Evolutionary conservation across 129 eudicot genomes (phyloP).

Genomic region (Arctium minus): DNA sequence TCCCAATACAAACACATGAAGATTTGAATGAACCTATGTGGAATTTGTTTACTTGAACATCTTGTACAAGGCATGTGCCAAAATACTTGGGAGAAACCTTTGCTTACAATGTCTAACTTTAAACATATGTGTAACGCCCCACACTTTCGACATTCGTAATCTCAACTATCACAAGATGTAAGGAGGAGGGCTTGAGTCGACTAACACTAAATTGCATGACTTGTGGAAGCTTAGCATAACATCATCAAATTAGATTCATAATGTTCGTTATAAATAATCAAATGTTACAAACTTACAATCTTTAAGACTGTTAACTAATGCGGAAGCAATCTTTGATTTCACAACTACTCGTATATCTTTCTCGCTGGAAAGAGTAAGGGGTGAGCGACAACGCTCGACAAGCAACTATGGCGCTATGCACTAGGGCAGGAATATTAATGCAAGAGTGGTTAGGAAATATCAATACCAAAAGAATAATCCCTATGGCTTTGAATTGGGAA

Average conservation of each 20-base stretch:
- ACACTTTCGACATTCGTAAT: background rate
- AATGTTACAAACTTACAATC: background rate
- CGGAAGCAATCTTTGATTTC: background rate
- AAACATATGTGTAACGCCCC: background rate
- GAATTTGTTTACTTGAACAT: background rate
- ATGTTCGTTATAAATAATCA: background rate
- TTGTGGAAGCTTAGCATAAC: background rate
- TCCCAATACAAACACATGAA: background rate
- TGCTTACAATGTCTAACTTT: background rate
- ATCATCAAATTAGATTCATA: background rate
- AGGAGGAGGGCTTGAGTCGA: too few species aligned
- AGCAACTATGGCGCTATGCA: background rate
- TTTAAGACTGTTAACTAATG: background rate
- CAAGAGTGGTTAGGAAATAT: background rate
- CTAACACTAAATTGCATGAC: background rate
- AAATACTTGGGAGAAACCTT: background rate
- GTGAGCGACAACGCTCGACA: background rate
- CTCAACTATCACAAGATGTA: background rate
- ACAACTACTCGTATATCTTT: background rate
- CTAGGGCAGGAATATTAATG: background rate
- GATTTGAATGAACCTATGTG: background rate
- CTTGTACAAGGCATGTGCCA: background rate
- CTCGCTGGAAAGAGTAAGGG: background rate
- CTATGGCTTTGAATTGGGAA: background rate
- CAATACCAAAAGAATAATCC: background rate